Percentiles rank a stretch among this genome's conserved stretches.
Conservation (phyloP, 192 early-diverging fungal species). For the Coemansia sp. region DNA sequence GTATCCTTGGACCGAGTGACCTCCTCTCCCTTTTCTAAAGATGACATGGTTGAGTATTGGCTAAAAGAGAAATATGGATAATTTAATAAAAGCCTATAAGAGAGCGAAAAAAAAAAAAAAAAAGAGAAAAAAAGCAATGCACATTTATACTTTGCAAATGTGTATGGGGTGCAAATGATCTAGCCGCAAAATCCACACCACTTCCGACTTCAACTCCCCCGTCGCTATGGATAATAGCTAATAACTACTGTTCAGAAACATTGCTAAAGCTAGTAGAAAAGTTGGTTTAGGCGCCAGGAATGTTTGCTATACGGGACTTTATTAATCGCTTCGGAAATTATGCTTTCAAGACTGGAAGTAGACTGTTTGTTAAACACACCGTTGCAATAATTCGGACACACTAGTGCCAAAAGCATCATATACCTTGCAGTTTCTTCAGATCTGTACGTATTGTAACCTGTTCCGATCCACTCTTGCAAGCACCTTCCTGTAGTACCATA, state of each 20-base stretch:
- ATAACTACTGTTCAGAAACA: too few species aligned
- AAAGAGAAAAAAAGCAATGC: background rate
- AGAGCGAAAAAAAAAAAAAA: background rate
- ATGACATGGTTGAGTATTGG: background rate
- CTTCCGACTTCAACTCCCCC: too few species aligned
- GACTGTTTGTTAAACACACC: background rate
- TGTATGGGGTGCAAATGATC: background rate
- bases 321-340: background rate
- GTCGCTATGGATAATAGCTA: too few species aligned
- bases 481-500: background rate
- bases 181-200: too few species aligned
- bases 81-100: background rate
- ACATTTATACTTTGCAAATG: background rate
- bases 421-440: background rate
- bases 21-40: background rate
- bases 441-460: too few species aligned
- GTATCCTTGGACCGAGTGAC: background rate
- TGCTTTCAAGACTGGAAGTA: background rate
- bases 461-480: background rate
- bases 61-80: background rate
- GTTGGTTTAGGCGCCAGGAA: background rate
- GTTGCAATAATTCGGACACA: background rate
- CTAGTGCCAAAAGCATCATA: background rate
- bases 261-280: background rate
- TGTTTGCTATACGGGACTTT: background rate